Evolutionary conservation across 331 rosid genomes (phyloP).

Genomic region (Pyrus hybrid): DNA sequence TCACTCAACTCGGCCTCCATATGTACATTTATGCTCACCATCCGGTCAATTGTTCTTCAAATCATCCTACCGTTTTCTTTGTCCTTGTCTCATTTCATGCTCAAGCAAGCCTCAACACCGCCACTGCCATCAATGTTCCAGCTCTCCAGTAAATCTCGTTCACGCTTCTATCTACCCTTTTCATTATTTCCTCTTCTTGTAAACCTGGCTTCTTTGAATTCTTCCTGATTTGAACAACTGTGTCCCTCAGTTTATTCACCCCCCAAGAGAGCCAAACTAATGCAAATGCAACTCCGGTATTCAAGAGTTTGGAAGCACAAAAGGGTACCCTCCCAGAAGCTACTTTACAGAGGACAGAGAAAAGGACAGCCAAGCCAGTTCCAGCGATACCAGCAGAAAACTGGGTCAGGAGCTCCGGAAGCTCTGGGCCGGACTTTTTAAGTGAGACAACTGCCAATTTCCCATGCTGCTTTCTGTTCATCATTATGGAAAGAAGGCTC

Average conservation of each 20-base stretch:
- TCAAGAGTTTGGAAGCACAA: slow-evolving; percentile 43
- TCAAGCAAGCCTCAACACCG: slow-evolving; percentile 63
- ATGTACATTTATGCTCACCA: background rate
- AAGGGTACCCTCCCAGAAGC: slow-evolving; percentile 52
- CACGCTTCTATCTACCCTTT: slow-evolving; percentile 48
- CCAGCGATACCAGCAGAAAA: slow-evolving; percentile 80
- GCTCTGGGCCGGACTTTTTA: slow-evolving; percentile 70
- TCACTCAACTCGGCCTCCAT: slow-evolving; percentile 16
- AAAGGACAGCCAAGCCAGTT: slow-evolving; percentile 67
- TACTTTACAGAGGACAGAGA: slow-evolving; percentile 46
- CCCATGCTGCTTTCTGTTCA: slow-evolving; percentile 35
- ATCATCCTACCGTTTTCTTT: background rate
- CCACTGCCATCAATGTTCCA: slow-evolving; percentile 53
- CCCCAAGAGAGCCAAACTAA: slow-evolving; percentile 84
- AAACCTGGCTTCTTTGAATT: slow-evolving; percentile 41
- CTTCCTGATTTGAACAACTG: slow-evolving; percentile 41
- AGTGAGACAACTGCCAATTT: slow-evolving; percentile 44
- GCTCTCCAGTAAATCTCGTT: slow-evolving; percentile 53
- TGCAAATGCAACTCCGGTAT: slow-evolving; percentile 61
- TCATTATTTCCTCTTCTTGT: slow-evolving; percentile 55
- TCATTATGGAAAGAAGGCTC: slow-evolving; percentile 65
- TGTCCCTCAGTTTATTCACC: slow-evolving; percentile 55
- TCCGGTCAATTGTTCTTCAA: slow-evolving; percentile 1
- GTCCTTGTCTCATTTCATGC: background rate
- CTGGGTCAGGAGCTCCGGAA: slow-evolving; percentile 68